These are phyloP conservation scores for Kandelia obovata DNA, from an alignment of 345 rosid species.

Conservation along the genomic window DNA sequence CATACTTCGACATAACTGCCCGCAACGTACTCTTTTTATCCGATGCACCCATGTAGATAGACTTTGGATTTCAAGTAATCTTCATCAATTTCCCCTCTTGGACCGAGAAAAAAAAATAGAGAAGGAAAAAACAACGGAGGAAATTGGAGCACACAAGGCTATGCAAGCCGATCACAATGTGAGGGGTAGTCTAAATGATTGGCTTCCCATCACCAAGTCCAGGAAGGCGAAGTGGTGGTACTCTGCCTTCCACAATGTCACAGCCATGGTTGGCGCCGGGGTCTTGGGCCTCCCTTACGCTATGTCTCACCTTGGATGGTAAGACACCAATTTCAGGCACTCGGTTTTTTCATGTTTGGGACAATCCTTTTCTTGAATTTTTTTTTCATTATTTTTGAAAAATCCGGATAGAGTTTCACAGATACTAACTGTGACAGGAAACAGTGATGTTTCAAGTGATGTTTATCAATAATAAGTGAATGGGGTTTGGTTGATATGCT, in stretches of 20 bases:
- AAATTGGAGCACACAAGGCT: background rate
- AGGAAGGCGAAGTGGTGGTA: slow-evolving; percentile 67
- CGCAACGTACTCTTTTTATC: too few species aligned
- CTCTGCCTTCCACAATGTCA: slow-evolving; percentile 66
- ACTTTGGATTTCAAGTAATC: too few species aligned
- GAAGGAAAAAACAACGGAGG: background rate
- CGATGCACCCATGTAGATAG: background rate
- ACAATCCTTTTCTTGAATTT: background rate
- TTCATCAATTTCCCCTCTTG: too few species aligned
- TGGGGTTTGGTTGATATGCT: background rate
- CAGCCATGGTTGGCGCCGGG: slow-evolving; percentile 77
- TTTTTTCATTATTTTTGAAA: background rate
- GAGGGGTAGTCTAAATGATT: slow-evolving; percentile 34
- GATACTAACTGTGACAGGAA: background rate
- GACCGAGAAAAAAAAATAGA: background rate
- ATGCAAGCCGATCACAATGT: background rate
- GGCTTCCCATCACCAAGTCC: slow-evolving; percentile 65
- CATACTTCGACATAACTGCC: too few species aligned
- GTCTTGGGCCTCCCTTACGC: slow-evolving; percentile 66
- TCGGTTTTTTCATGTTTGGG: too few species aligned
- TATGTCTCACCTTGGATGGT: slow-evolving; percentile 69
- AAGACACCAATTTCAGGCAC: background rate
- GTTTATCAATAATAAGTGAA: background rate
- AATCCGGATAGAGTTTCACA: background rate
- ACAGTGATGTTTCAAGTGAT: background rate